Evolutionary conservation across 495 filamentous ascomycete genomes (phyloP), one percentile per base, ranked within the genome.

Genomic region (Letharia columbiana): DNA sequence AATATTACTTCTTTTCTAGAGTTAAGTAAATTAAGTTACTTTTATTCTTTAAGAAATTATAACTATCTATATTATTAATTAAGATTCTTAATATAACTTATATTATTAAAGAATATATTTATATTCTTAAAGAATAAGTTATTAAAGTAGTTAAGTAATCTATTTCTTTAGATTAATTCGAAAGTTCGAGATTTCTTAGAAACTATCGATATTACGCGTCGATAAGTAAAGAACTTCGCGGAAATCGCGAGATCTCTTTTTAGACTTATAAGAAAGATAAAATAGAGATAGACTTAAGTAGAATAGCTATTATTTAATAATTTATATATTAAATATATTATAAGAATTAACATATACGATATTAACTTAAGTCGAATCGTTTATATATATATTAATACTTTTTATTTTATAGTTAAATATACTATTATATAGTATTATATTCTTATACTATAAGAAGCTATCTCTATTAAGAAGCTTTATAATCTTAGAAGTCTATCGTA

Each of bases 361-460:
- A 64, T 68, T 37, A 52, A 64, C 18, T 7, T 68, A 5, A 15
- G 1, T 5, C 1, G 23, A 5, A 1, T 57, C 9, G 4, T 52
- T 15, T 35, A 64, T 37, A 45, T 68, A 20, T 68, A 64, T 68
- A 68, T 64, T 10, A 35, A 68, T 60, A 42, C 40, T 28, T 64
- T 58, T n/a, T n/a, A 18, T 1, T 68, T 50, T 50, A 31, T 0
- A 7, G 44, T 20, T 39, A 35, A 45, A 1, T 41, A 45, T 33
- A 12, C 40, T 61, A 61, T 65, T 1, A 65, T 39, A 0, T 52
- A 64, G 23, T 35, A 64, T 6, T 12, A 28, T 28, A 28, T 1
- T 28, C 23, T 28, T 28, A 28, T 28, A 28, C 23, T 28, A 28
- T 28, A 28, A 28, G 23, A 28, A 28, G 23, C 23, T 28, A 28